A percentile compares a stretch with the other conserved stretches of the same genome.
Evolutionary conservation across 2,329 filamentous ascomycete genomes (phyloP).

Genomic region (Ophiosphaerella herpotricha): DNA sequence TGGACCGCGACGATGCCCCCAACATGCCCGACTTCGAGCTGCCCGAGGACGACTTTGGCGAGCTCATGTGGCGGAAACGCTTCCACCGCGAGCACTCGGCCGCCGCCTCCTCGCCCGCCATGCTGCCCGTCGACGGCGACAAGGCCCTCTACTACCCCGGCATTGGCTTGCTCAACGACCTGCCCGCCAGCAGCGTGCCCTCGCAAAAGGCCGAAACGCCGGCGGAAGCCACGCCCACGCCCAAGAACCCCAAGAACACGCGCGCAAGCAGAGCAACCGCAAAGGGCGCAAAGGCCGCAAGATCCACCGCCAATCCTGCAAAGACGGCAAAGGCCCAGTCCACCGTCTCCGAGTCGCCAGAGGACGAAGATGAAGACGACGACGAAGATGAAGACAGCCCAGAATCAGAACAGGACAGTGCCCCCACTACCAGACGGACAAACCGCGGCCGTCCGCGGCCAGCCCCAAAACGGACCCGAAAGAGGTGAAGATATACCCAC

Average conservation of each 20-base stretch:
- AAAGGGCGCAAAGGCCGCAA: conserved; percentile 31
- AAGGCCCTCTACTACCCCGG: conserved; percentile 38
- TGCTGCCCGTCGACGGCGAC: conserved; percentile 38
- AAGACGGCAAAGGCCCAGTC: conserved; percentile 40
- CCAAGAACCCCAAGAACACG: conserved; percentile 35
- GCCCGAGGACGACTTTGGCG: conserved; percentile 50
- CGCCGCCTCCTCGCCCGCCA: conserved; percentile 35
- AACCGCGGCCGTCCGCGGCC: conserved; percentile 29
- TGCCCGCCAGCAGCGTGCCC: conserved; percentile 27
- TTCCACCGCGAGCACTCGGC: conserved; percentile 36
- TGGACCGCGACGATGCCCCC: conserved; percentile 42
- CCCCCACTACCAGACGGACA: conserved; percentile 40
- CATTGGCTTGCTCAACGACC: conserved; percentile 39
- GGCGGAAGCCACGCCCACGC: conserved; percentile 35
- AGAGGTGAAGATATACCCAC: conserved; percentile 14
- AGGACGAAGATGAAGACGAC: conserved; percentile 49
- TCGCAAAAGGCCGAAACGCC: conserved; percentile 36
- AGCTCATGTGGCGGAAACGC: conserved; percentile 51
- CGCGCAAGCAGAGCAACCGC: conserved; percentile 28
- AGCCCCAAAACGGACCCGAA: conserved; percentile 36
- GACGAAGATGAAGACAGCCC: conserved; percentile 37
- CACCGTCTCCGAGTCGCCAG: conserved; percentile 35
- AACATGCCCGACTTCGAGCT: conserved; percentile 48
- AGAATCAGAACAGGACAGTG: conserved; percentile 39
- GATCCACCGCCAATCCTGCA: conserved; percentile 23